Conservation (phyloP, 805 yeast species). For the Maudiozyma barnettii region DNA sequence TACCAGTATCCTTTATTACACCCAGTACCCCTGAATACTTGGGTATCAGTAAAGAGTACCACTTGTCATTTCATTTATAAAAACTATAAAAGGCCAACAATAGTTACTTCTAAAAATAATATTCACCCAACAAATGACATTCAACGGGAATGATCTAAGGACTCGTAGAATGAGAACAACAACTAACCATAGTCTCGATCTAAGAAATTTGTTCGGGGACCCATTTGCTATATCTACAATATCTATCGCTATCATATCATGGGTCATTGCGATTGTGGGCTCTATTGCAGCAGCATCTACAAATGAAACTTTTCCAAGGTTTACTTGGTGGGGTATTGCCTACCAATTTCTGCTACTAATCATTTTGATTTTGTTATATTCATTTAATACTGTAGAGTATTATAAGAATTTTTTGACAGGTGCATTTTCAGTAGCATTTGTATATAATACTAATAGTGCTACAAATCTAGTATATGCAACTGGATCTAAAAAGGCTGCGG, state of each 20-base stretch:
- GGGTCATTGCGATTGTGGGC: constrained; percentile 87
- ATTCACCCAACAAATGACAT: background rate
- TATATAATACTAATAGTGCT: constrained; percentile 78
- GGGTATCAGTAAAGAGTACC: too few species aligned
- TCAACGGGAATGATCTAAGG: constrained; percentile 1
- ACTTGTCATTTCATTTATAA: background rate
- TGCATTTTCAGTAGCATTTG: constrained; percentile 53
- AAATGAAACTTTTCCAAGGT: constrained; percentile 51
- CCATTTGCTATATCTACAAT: constrained; percentile 83
- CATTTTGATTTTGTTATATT: constrained; percentile 42
- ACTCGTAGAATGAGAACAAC: constrained; percentile 17
- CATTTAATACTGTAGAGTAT: constrained; percentile 54
- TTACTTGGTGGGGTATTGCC: constrained; percentile 95
- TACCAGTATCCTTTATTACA: too few species aligned
- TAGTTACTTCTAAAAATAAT: background rate
- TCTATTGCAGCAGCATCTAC: constrained; percentile 49
- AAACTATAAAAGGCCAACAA: background rate
- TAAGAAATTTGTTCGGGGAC: constrained; percentile 57
- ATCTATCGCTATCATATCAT: constrained; percentile 63
- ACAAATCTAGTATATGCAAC: constrained; percentile 66
- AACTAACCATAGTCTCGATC: constrained; percentile 21
- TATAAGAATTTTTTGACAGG: constrained; percentile 45
- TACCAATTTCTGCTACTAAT: constrained; percentile 59
- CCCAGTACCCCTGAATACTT: too few species aligned
- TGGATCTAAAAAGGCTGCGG: constrained; percentile 64